Evolutionary conservation across 176 grass and related monocot species (phyloP).

Genomic region (Aegilops longissima): DNA sequence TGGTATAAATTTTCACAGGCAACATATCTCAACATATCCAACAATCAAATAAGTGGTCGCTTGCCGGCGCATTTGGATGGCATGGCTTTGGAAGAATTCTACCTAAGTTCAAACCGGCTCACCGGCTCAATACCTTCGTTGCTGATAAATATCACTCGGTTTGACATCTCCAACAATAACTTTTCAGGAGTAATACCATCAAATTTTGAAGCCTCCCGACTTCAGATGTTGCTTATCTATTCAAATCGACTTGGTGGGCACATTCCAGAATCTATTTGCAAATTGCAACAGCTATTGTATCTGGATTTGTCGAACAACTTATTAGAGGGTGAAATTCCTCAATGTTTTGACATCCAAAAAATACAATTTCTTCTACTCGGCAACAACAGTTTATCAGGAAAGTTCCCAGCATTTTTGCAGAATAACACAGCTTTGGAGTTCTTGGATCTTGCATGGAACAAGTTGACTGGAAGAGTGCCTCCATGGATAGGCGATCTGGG

Average conservation of each 20-base stretch:
- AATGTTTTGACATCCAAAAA: not conserved
- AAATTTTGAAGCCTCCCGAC: not conserved
- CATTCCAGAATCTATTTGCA: slow-evolving; percentile 30
- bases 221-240: not conserved
- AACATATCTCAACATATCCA: slow-evolving; percentile 20
- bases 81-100: not conserved
- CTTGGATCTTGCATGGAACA: slow-evolving; percentile 1
- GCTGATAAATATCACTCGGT: not conserved
- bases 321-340: slow-evolving; percentile 16
- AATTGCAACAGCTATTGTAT: not conserved
- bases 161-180: slow-evolving; percentile 27
- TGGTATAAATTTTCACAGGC: slow-evolving; percentile 3
- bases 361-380: not conserved
- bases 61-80: not conserved
- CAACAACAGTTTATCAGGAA: slow-evolving; percentile 37
- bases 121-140: not conserved
- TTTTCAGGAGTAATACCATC: not conserved
- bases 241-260: slow-evolving; percentile 25
- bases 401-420: slow-evolving; percentile 10
- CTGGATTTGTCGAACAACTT: slow-evolving; percentile 20
- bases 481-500: not conserved
- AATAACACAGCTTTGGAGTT: not conserved
- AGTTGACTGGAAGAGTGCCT: not conserved
- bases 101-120: not conserved
- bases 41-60: slow-evolving; percentile 33